Percentiles rank a stretch among this genome's conserved stretches.
These are phyloP conservation scores for Amaranthus tricolor DNA, from an alignment of 179 eudicot species.

Conservation along the genomic window DNA sequence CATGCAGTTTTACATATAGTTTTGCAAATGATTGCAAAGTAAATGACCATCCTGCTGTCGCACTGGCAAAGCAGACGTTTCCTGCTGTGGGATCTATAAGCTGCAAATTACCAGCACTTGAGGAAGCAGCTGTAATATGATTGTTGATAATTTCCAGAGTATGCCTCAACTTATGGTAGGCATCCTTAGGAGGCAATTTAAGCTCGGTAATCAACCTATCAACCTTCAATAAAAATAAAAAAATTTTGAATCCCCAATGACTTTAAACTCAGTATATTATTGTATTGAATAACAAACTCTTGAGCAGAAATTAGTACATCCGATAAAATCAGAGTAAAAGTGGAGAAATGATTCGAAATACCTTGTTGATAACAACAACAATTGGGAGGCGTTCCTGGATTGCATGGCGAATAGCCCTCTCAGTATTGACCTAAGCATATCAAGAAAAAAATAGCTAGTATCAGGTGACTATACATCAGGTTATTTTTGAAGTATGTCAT, in stretches of 20 bases:
- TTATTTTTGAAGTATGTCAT: too few species aligned
- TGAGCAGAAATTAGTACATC: neutral
- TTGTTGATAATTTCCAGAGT: slow-evolving; percentile 83
- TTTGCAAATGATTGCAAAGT: slow-evolving; percentile 95
- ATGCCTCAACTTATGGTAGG: slow-evolving; percentile 88
- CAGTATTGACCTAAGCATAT: slow-evolving; percentile 68
- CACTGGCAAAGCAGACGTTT: slow-evolving; percentile 96
- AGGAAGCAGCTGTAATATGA: slow-evolving; percentile 74
- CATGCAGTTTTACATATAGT: slow-evolving; percentile 89
- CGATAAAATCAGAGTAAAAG: neutral
- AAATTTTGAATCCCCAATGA: neutral
- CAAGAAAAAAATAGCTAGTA: neutral
- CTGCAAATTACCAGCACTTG: slow-evolving; percentile 86
- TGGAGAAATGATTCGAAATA: slow-evolving; percentile 22
- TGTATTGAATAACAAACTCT: too few species aligned
- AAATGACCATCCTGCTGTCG: slow-evolving; percentile 98
- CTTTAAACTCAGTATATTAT: too few species aligned
- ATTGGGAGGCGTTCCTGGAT: slow-evolving; percentile 88
- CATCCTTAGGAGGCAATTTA: slow-evolving; percentile 94
- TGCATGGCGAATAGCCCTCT: slow-evolving; percentile 96
- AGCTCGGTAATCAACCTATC: slow-evolving; percentile 97
- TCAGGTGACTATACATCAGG: neutral
- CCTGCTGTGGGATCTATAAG: slow-evolving; percentile 83
- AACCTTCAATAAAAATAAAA: slow-evolving; percentile 48
- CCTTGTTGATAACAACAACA: slow-evolving; percentile 92